phyloP scores from a whole-genome alignment of 805 yeast genomes.

The Saccharomycopsis fermentans region DNA sequence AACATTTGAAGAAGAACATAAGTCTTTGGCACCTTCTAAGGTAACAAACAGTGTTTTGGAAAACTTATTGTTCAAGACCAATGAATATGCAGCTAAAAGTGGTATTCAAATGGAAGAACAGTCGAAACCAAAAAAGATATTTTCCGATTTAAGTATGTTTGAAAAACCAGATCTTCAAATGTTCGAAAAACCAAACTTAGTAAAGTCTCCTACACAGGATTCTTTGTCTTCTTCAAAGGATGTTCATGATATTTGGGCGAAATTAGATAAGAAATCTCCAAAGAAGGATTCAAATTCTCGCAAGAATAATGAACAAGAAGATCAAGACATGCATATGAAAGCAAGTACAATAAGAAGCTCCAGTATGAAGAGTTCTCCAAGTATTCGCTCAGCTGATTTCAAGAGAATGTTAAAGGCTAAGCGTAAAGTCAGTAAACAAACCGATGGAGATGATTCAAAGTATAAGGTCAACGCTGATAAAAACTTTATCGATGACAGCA shows the following conservation, averaged over 20 bases:
- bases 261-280: constrained; percentile 1
- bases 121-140: constrained; percentile 2
- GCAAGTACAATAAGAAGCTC: constrained; percentile 31
- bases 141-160: constrained; percentile 8
- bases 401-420: constrained; percentile 29
- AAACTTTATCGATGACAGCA: constrained; percentile 14
- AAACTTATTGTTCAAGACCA: constrained; percentile 10
- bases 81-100: constrained; percentile 14
- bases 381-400: constrained; percentile 38
- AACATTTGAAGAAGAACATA: not conserved
- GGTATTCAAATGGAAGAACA: constrained; percentile 2
- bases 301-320: not conserved
- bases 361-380: constrained; percentile 40
- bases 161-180: constrained; percentile 11
- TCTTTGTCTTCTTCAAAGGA: constrained; percentile 18
- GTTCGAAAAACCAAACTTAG: constrained; percentile 13
- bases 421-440: constrained; percentile 9
- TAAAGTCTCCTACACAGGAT: constrained; percentile 18
- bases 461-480: not conserved
- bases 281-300: not conserved
- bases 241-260: constrained; percentile 18
- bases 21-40: constrained; percentile 13
- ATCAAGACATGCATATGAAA: constrained; percentile 2
- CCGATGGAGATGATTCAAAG: not conserved
- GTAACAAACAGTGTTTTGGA: constrained; percentile 12